A percentile compares a stretch with the other conserved stretches of the same genome.
Evolutionary conservation across 805 yeast genomes (phyloP).

Genomic region (Ogataea parapolymorpha): DNA sequence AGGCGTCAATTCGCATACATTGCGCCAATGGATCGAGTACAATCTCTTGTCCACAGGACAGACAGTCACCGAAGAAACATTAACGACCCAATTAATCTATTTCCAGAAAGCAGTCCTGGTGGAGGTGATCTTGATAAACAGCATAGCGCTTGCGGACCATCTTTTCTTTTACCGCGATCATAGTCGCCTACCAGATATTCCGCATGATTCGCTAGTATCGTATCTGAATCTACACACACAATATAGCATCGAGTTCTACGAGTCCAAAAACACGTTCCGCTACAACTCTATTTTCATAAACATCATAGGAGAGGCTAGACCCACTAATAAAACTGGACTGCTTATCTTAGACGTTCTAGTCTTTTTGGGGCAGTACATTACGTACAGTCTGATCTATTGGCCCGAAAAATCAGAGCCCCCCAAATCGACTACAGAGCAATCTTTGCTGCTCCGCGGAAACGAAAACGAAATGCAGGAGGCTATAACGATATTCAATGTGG

Average conservation of each 20-base stretch:
- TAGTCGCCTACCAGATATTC: not conserved
- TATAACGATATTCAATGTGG: constrained; percentile 14
- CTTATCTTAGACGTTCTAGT: constrained; percentile 21
- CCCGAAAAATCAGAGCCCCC: constrained; percentile 3
- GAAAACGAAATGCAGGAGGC: constrained; percentile 20
- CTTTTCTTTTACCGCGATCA: constrained; percentile 4
- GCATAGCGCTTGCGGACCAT: constrained; percentile 17
- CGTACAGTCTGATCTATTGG: constrained; percentile 16
- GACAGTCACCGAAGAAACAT: constrained; percentile 9
- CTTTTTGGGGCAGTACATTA: constrained; percentile 18
- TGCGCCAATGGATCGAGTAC: constrained; percentile 19
- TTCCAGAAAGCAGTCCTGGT: constrained; percentile 14
- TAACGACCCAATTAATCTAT: constrained; percentile 11
- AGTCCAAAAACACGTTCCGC: constrained; percentile 16
- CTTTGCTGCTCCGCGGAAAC: not conserved
- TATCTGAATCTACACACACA: constrained; percentile 18
- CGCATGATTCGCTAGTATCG: constrained; percentile 1
- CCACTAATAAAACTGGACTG: constrained; percentile 9
- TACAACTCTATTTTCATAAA: constrained; percentile 25
- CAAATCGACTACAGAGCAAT: not conserved
- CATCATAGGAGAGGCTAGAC: constrained; percentile 27
- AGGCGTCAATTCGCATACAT: constrained; percentile 14
- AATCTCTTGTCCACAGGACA: constrained; percentile 12
- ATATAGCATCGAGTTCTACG: constrained; percentile 14
- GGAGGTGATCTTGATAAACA: constrained; percentile 18